Evolutionary conservation across 169 alveolate species (phyloP).

Genomic region (Plasmodium relictum): DNA sequence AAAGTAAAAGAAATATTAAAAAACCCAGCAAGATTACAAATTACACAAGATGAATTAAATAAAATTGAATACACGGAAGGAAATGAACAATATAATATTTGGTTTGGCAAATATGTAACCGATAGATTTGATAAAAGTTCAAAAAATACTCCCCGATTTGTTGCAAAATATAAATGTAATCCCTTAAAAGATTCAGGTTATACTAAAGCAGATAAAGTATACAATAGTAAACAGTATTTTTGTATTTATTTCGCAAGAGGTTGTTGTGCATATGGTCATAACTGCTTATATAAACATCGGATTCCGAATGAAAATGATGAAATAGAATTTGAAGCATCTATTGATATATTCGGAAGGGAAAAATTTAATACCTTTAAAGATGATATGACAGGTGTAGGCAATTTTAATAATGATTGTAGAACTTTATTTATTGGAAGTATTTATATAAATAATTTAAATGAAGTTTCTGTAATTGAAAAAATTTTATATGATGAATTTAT

Average conservation of each 20-base stretch:
- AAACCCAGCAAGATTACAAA: conserved; percentile 57
- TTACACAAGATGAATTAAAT: conserved; percentile 62
- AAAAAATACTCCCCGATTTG: conserved; percentile 92
- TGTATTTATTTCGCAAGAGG: conserved; percentile 98
- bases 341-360: conserved; percentile 99
- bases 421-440: conserved; percentile 92
- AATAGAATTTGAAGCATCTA: conserved; percentile 91
- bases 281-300: conserved; percentile 97
- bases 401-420: conserved; percentile 95
- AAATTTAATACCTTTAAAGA: conserved; percentile 96
- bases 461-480: conserved; percentile 91
- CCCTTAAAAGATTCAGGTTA: conserved; percentile 97
- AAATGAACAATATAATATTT: conserved; percentile 97
- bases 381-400: conserved; percentile 98
- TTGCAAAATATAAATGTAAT: conserved; percentile 90
- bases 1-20: conserved; percentile 58
- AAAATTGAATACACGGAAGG: conserved; percentile 88
- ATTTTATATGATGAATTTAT: conserved; percentile 94
- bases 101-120: conserved; percentile 98
- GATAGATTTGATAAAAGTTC: conserved; percentile 92
- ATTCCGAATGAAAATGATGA: conserved; percentile 97
- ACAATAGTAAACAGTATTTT: conserved; percentile 88
- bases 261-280: conserved; percentile 97
- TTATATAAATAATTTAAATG: conserved; percentile 91
- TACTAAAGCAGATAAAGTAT: conserved; percentile 94